Conservation (phyloP, 2,329 filamentous ascomycete species). For the Escovopsis sp. region DNA sequence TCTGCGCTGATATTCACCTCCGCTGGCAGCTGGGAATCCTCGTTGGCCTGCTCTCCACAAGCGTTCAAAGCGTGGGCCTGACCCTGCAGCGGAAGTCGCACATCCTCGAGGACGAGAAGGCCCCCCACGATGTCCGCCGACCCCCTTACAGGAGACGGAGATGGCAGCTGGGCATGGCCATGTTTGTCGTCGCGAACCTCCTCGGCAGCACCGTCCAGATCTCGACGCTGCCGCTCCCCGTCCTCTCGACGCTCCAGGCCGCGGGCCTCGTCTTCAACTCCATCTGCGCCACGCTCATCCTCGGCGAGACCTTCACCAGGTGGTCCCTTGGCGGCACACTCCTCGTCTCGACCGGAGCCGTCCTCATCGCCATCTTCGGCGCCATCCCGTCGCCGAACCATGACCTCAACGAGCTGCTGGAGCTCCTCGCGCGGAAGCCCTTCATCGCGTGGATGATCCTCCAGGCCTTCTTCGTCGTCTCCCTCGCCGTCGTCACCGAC, state of each 20-base stretch:
- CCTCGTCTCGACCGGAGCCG: conserved; percentile 75
- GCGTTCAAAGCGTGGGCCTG: conserved; percentile 84
- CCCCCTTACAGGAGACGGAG: conserved; percentile 79
- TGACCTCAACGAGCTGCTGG: conserved; percentile 66
- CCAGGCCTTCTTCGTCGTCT: conserved; percentile 57
- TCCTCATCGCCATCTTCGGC: conserved; percentile 85
- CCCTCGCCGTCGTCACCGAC: conserved; percentile 50
- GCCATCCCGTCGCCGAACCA: conserved; percentile 89
- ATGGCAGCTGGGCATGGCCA: conserved; percentile 96
- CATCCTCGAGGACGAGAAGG: conserved; percentile 91
- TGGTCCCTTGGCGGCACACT: conserved; percentile 86
- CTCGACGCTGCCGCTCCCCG: conserved; percentile 83
- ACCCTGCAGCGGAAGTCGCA: conserved; percentile 97
- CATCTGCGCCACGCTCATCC: conserved; percentile 83
- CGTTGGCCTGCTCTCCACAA: conserved; percentile 85
- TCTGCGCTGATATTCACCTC: conserved; percentile 10
- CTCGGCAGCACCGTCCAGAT: conserved; percentile 95
- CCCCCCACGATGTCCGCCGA: conserved; percentile 58
- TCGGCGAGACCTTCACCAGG: conserved; percentile 84
- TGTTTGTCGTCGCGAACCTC: conserved; percentile 91
- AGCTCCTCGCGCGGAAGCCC: conserved; percentile 54
- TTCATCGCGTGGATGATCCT: conserved; percentile 84
- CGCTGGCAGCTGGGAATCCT: conserved; percentile 65
- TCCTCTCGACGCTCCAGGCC: conserved; percentile 88
- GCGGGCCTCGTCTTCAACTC: conserved; percentile 97